Evolutionary conservation across 805 yeast genomes (phyloP), one percentile per base, ranked within the genome.

Genomic region (Isabelozyma gotoi): DNA sequence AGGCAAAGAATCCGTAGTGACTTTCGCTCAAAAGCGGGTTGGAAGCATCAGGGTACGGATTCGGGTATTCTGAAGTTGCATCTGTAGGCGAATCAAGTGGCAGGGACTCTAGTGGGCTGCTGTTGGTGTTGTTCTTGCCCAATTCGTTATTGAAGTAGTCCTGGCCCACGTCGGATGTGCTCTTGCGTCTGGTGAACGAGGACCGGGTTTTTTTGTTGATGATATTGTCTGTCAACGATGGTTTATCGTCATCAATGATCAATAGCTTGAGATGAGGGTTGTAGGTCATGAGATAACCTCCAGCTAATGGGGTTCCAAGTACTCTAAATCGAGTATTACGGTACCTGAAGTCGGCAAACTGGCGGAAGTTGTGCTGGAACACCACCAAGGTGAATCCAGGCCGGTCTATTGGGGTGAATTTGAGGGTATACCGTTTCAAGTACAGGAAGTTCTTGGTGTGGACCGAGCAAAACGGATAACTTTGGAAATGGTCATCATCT

Each of bases 281-380:
- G 49, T 60, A 62, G 24, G 46, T 53, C 42, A 53, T 45, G n/a
- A 63, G 49, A 47, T 64, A 58, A 3, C 65, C 63, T 44, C 57
- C 55, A 2, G 59, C 43, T n/a, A 66, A 45, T 5, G 72, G 48
- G 4, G 73, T 60, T 4, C 76, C 76, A 15, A 65, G 38, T 4
- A 69, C 53, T 38, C 76, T 57, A 49, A 71, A 71, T 11, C 73
- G 50, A 3, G 74, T 69, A 33, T 47, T 49, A 32, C 59, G 59
- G 47, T 67, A 71, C 21, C 39, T 53, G 49, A 71, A 71, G 53
- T 71, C 76, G 8, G 71, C 59, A 48, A 64, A 67, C 3, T 75
- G 71, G 42, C 62, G 57, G 48, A 53, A 57, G 42, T 62, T 62
- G 52, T 66, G 62, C 49, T 67, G 68, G 43, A 70, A 71, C 38